A percentile compares a stretch with the other conserved stretches of the same genome.
Conservation (phyloP, 2,329 filamentous ascomycete genomes). For the Colletotrichum theobromicola region DNA sequence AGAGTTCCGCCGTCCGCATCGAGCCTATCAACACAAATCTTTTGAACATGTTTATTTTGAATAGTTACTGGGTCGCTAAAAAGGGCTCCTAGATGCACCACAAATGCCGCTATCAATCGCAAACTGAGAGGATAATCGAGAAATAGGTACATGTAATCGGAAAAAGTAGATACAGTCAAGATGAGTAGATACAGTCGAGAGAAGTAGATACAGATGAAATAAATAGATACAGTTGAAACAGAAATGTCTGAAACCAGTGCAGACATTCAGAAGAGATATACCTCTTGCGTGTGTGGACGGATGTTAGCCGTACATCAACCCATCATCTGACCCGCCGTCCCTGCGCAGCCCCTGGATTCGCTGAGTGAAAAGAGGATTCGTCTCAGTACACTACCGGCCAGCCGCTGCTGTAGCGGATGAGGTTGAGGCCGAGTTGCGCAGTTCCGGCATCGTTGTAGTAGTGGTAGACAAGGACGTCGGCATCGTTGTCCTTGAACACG, state of each 20-base stretch:
- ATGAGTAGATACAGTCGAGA: neutral
- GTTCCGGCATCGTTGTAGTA: constrained; percentile 31
- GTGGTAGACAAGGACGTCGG: constrained; percentile 35
- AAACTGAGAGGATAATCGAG: neutral
- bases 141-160: neutral
- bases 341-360: neutral
- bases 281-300: neutral
- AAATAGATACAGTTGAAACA: neutral
- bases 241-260: neutral
- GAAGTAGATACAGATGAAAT: neutral
- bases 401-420: constrained; percentile 30
- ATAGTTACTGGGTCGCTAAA: neutral
- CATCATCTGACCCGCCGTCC: neutral
- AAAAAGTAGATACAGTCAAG: neutral
- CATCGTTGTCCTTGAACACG: constrained; percentile 34
- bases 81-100: neutral
- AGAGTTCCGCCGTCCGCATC: neutral
- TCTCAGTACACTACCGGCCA: constrained; percentile 34
- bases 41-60: neutral
- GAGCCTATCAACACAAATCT: neutral
- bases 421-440: constrained; percentile 34
- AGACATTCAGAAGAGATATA: too few relatives aligned
- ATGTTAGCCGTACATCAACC: neutral
- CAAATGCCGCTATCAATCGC: neutral
- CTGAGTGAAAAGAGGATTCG: neutral